These are phyloP conservation scores for Alloteropsis angusta DNA, from an alignment of 202 grass and related monocot genomes.

Conservation along the genomic window DNA sequence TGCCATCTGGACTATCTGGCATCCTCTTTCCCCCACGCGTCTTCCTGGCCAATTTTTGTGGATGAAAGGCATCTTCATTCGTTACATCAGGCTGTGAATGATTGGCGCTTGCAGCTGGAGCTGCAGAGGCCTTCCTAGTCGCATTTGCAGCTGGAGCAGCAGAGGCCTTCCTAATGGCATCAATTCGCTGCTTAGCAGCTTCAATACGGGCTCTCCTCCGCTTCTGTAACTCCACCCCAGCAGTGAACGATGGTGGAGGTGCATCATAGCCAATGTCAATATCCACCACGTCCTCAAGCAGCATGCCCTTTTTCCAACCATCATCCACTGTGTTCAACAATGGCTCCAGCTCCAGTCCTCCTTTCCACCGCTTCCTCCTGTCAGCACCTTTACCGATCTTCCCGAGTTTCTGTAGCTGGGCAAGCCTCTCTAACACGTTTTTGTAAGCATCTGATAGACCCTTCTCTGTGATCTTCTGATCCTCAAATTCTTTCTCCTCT, in stretches of 20 bases:
- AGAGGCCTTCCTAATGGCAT: conserved; percentile 41
- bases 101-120: conserved; percentile 9
- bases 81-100: neutral
- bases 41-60: conserved; percentile 27
- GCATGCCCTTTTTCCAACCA: conserved; percentile 36
- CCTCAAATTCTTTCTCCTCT: conserved; percentile 5
- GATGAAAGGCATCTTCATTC: conserved; percentile 8
- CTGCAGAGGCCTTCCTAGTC: conserved; percentile 34
- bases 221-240: conserved; percentile 34
- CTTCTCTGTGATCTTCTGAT: conserved; percentile 46
- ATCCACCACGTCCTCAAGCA: conserved; percentile 37
- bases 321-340: conserved; percentile 24
- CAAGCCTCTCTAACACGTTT: conserved; percentile 50
- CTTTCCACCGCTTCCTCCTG: conserved; percentile 33
- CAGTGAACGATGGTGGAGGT: conserved; percentile 57
- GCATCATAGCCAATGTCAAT: conserved; percentile 70
- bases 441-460: conserved; percentile 50
- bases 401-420: conserved; percentile 37
- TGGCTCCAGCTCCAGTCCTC: conserved; percentile 24
- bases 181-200: conserved; percentile 53
- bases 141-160: conserved; percentile 27
- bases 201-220: conserved; percentile 49
- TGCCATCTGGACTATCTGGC: neutral
- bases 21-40: conserved; percentile 29
- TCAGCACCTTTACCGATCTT: conserved; percentile 35